Base-by-base conservation (phyloP, 2,329 filamentous ascomycete species). In the Aureobasidium lini region DNA sequence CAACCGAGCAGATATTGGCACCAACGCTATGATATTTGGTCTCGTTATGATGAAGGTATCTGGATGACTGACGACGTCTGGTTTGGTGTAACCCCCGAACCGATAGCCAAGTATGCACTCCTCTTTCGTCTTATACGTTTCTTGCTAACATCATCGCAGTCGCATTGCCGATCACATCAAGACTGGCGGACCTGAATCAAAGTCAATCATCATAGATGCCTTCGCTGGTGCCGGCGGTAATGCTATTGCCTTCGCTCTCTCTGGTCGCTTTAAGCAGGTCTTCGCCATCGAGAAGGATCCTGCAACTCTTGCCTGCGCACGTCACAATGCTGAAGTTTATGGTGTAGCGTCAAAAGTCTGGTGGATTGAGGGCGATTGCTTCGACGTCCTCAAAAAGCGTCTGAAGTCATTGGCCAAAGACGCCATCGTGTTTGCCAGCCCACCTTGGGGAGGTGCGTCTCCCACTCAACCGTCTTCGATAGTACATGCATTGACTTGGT, bases 21-120 rank as follows among this genome's bases (percentile, higher is more conserved):
- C 15, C 92, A 97, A 69, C 84, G 94, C 61, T 86, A 94, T 72
- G 87, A 85, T 56, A 89, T 99, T 64, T 99, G 95, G 75, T 86
- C 87, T 15, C 82, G 81, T 66, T 99, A 96, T 70, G 87, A 96
- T 70, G 82, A 92, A 61, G 93, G 91, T 59, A 82, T 99, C 65
- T 87, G 85, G 78, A 84, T 99, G 80, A 99, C 95, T 0, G 86
- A 95, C 71, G 87, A 93, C 74, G 88, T 91, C 57, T 99, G 94
- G 94, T 99, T 94, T 71, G 94, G 92, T 59, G 92, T 97, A 7
- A 99, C 95, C 0, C 92, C 94, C 13, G 93, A 99, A 72, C 88
- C 89, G 4, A 84, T 99, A 31, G 94, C 94, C 62, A 85, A 81
- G 89, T 94, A 77, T 67, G 79, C 75, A 10, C 15, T 47, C 37